These are phyloP conservation scores for Candida ulmi DNA, from an alignment of 805 yeast species.

Conservation along the genomic window DNA sequence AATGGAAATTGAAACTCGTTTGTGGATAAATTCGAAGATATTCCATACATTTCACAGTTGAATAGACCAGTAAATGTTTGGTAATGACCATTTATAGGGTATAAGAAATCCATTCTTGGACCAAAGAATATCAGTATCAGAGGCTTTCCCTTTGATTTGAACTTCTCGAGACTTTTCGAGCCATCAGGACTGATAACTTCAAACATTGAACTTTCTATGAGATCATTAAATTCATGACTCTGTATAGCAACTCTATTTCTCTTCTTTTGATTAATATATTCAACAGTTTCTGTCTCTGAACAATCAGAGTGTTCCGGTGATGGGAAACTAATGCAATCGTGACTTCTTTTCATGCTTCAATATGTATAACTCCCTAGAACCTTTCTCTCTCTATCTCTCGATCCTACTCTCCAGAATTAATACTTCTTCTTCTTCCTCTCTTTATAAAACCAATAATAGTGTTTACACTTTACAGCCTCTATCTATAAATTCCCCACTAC, in stretches of 20 bases:
- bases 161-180: conserved; percentile 1
- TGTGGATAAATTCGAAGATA: conserved; percentile 10
- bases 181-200: conserved; percentile 7
- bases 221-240: neutral
- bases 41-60: conserved; percentile 15
- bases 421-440: no score
- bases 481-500: no score
- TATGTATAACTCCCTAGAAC: neutral
- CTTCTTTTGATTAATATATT: neutral
- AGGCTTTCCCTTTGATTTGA: conserved; percentile 3
- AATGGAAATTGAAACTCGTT: conserved; percentile 17
- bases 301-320: neutral
- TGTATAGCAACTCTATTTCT: neutral
- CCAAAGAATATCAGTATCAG: conserved; percentile 22
- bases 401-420: neutral
- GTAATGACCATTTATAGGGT: conserved; percentile 4
- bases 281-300: neutral
- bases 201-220: conserved; percentile 8
- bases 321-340: neutral
- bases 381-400: no score
- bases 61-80: conserved; percentile 1
- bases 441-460: no score
- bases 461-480: no score
- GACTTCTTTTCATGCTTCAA: neutral
- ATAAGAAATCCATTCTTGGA: conserved; percentile 12